Conservation (phyloP, 768 basidiomycete species). For the Rhodosporidiobolus odoratus region DNA sequence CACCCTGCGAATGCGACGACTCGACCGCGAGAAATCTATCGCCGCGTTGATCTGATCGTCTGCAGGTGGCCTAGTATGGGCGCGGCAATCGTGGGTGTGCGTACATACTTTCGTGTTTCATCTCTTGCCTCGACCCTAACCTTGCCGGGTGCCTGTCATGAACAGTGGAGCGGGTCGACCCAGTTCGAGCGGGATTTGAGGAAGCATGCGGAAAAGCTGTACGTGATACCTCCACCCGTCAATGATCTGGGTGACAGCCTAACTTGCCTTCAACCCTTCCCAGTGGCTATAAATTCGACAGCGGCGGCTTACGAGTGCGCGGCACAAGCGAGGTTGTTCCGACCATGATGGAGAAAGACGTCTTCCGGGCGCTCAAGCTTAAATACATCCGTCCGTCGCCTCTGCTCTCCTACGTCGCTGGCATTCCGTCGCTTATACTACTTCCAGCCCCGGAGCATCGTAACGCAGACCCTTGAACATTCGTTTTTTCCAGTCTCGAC, state of each 20-base stretch:
- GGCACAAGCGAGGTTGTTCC: constrained; percentile 14
- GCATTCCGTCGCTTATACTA: too few relatives aligned
- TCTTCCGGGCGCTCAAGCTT: constrained; percentile 22
- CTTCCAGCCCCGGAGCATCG: constrained; percentile 21
- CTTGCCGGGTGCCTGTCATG: background rate
- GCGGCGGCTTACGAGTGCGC: constrained; percentile 9
- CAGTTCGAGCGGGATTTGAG: constrained; percentile 32
- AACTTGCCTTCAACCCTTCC: too few relatives aligned
- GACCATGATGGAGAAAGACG: constrained; percentile 27
- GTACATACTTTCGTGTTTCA: background rate
- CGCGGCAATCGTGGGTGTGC: constrained; percentile 14
- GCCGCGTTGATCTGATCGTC: constrained; percentile 32
- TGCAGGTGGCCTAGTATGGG: constrained; percentile 21
- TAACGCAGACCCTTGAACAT: constrained; percentile 26
- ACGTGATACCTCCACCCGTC: background rate
- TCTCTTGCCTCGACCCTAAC: background rate
- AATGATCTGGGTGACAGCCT: background rate
- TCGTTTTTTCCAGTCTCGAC: background rate
- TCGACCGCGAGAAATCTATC: constrained; percentile 9
- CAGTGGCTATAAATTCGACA: constrained; percentile 25
- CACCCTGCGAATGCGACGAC: constrained; percentile 28
- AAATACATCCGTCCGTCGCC: constrained; percentile 18
- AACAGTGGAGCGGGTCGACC: constrained; percentile 16
- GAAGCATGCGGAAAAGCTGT: constrained; percentile 24
- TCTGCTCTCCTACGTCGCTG: background rate